Evolutionary conservation across 129 eudicot genomes (phyloP).

Genomic region (Calendula officinalis): DNA sequence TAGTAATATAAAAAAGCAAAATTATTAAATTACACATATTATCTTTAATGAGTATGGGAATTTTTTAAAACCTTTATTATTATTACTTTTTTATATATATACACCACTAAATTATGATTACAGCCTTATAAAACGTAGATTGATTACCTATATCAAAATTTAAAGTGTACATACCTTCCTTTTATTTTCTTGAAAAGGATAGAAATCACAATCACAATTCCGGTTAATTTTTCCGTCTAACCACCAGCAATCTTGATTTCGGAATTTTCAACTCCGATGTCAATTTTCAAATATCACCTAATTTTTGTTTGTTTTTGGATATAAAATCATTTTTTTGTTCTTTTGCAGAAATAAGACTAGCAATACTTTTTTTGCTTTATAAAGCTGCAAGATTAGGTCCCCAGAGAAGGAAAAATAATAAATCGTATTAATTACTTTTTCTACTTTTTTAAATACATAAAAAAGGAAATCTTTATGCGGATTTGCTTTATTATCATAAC

Average conservation of each 20-base stretch:
- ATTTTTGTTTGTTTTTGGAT: slow-evolving; percentile 15
- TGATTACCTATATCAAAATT: no score
- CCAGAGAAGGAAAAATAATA: slow-evolving; percentile 25
- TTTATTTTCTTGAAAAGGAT: slow-evolving; percentile 5
- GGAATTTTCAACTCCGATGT: slow-evolving; percentile 12
- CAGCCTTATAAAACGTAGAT: no score
- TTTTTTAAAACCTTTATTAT: no score
- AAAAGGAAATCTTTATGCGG: neutral
- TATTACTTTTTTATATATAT: no score
- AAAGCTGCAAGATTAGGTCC: slow-evolving; percentile 27
- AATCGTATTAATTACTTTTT: neutral
- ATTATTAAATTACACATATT: no score
- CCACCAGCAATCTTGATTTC: neutral
- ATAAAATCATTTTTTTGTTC: slow-evolving; percentile 28
- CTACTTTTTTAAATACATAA: slow-evolving; percentile 7
- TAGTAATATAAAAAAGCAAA: no score
- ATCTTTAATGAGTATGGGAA: no score
- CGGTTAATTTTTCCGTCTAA: neutral
- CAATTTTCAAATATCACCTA: slow-evolving; percentile 28
- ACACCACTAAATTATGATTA: no score
- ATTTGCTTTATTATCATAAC: slow-evolving; percentile 6
- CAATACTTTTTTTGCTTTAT: slow-evolving; percentile 15
- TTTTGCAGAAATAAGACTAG: slow-evolving; percentile 22
- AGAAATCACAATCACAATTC: neutral
- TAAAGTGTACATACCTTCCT: neutral